A percentile compares a stretch with the other conserved stretches of the same genome.
Evolutionary conservation across 805 yeast genomes (phyloP).

Genomic region (Pichia californica): DNA sequence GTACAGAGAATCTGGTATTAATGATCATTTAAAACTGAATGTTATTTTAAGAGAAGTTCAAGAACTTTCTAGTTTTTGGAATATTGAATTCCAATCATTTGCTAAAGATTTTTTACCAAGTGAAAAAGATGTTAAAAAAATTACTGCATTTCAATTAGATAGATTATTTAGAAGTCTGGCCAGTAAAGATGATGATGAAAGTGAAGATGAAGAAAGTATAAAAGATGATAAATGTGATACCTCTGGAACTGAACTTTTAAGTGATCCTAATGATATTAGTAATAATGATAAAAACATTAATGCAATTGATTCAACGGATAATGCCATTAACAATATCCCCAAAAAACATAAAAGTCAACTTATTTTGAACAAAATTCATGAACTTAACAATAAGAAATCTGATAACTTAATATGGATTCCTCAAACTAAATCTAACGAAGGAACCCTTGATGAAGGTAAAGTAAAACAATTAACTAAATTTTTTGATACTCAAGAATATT

Average conservation of each 20-base stretch:
- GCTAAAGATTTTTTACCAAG: conserved; percentile 77
- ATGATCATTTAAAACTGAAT: conserved; percentile 67
- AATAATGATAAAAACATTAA: conserved; percentile 7
- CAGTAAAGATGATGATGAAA: conserved; percentile 14
- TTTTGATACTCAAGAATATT: conserved; percentile 80
- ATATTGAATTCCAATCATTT: conserved; percentile 70
- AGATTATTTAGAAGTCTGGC: conserved; percentile 52
- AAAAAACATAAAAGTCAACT: conserved; percentile 19
- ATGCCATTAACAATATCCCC: conserved; percentile 8
- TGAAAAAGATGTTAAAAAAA: conserved; percentile 85
- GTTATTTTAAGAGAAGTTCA: conserved; percentile 64
- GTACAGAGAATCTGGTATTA: conserved; percentile 49
- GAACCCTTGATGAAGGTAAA: conserved; percentile 28
- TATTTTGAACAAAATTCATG: conserved; percentile 12
- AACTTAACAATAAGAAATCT: conserved; percentile 12
- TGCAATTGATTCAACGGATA: too few species aligned
- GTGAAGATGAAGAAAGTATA: conserved; percentile 5
- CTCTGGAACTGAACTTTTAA: too few species aligned
- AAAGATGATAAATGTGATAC: conserved; percentile 1
- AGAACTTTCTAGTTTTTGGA: conserved; percentile 83
- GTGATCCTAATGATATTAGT: too few species aligned
- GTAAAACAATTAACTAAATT: conserved; percentile 63
- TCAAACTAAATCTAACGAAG: conserved; percentile 17
- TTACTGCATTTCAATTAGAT: conserved; percentile 81
- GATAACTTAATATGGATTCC: conserved; percentile 15